Evolutionary conservation across 352 stramenopile species (phyloP), one percentile per base, ranked within the genome.

Genomic region (Aphanomyces cochlioides): DNA sequence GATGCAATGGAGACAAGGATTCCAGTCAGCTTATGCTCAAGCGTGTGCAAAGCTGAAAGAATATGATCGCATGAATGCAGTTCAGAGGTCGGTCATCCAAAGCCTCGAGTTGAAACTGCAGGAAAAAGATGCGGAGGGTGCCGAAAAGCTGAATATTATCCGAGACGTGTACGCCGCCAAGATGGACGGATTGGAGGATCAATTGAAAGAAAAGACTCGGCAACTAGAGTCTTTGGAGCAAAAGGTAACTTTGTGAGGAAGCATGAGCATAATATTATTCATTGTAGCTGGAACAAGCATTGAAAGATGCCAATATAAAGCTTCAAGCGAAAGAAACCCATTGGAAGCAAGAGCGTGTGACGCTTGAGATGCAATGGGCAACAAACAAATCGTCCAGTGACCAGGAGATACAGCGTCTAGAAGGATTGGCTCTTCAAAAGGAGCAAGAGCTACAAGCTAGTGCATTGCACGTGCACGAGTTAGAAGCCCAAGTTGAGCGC

Each of bases 41-140:
- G 21, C 54, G 19, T 45, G 6, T 8, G 15, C 1, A 10, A 61
- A 37, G 43, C 54, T 61, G 19, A 12, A 17, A 3, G 74, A 67
- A 39, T 86, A 83, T 21, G 73, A 78, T 40, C 69, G 79, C 7
- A 67, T 83, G 1, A 60, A 40, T 17, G 13, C 3, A 17, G 37
- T 28, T 17, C 54, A 61, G 43, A 19, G n/a, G 8, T 38, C 8
- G 8, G 37, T 8, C 50, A 58, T 58, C 37, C 50, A 58, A 19
- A 38, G n/a, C 8, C 50, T 58, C n/a, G 8, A 58, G n/a, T n/a
- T 34, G 8, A 10, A 58, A 19, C n/a, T 58, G 50, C 8, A 8
- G 1, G 50, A n/a, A 8, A 58, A 58, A 19, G 50, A 58, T n/a
- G n/a, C 50, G 7, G 50, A 58, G 50, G 8, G 28, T 28, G 28